Conservation (phyloP, 2,329 filamentous ascomycete species). For the Nannizziopsis arthrosporioides region DNA sequence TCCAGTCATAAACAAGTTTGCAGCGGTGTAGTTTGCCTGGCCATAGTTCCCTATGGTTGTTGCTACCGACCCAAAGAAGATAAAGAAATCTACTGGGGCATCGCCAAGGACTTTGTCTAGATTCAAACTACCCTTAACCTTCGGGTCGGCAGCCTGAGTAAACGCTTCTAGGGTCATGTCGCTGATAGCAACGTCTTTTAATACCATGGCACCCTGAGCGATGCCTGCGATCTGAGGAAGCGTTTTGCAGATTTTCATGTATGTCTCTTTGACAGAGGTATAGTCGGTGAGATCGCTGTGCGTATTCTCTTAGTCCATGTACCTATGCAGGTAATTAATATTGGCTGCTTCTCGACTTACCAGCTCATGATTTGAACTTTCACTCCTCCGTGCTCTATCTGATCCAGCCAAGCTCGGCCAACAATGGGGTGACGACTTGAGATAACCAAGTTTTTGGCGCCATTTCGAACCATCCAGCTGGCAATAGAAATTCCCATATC, state of each 20-base stretch:
- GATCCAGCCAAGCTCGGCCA: conserved; percentile 14
- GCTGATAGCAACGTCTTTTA: conserved; percentile 25
- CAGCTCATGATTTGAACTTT: conserved; percentile 6
- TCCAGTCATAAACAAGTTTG: conserved; percentile 35
- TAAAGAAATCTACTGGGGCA: conserved; percentile 16
- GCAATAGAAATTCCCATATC: conserved; percentile 22
- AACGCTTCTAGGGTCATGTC: conserved; percentile 25
- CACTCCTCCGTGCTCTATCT: conserved; percentile 1
- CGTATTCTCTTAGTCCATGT: conserved; percentile 1
- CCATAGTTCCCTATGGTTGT: conserved; percentile 27
- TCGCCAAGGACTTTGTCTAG: conserved; percentile 15
- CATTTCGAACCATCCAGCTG: conserved; percentile 23
- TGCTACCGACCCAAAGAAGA: conserved; percentile 19
- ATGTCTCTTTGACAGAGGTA: conserved; percentile 15
- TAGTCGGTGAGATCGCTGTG: conserved; percentile 14
- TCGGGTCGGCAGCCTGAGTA: conserved; percentile 24
- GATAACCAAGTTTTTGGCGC: conserved; percentile 22
- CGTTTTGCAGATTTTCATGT: conserved; percentile 16
- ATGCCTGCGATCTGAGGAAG: conserved; percentile 24
- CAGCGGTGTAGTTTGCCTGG: conserved; percentile 31
- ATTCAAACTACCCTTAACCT: conserved; percentile 27
- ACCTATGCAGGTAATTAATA: too few species aligned
- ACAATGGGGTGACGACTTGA: conserved; percentile 23
- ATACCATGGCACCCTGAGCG: conserved; percentile 26
- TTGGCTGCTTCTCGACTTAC: not conserved